phyloP scores from a whole-genome alignment of 106 monocot genomes.

The Acorus calamus region DNA sequence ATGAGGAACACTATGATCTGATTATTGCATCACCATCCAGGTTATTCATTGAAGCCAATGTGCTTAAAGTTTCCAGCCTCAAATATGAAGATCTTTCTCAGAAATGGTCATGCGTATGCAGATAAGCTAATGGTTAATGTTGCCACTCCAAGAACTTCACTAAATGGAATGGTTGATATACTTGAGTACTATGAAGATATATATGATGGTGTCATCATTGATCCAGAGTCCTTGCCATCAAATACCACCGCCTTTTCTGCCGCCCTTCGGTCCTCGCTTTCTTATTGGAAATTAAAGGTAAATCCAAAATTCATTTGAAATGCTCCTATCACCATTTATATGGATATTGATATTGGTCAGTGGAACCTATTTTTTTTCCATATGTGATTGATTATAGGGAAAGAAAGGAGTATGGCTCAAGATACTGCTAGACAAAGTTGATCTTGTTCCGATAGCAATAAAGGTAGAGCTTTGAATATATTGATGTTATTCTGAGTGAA shows the following conservation, averaged over 20 bases:
- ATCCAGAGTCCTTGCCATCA: slow-evolving; percentile 47
- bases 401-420: slow-evolving; percentile 81
- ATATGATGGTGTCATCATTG: slow-evolving; percentile 61
- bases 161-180: slow-evolving; percentile 22
- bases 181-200: slow-evolving; percentile 75
- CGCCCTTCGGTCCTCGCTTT: slow-evolving; percentile 58
- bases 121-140: slow-evolving; percentile 8
- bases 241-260: slow-evolving; percentile 43
- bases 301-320: background rate
- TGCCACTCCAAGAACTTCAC: slow-evolving; percentile 21
- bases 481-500: background rate
- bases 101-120: no score
- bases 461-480: slow-evolving; percentile 26
- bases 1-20: no score
- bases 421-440: slow-evolving; percentile 51
- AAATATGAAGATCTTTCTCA: no score
- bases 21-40: no score
- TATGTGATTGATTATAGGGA: slow-evolving; percentile 26
- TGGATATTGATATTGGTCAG: background rate
- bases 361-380: background rate
- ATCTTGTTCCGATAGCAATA: slow-evolving; percentile 71
- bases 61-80: no score
- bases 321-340: background rate
- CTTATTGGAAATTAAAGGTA: slow-evolving; percentile 59
- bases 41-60: no score